Conservation (phyloP, 2,329 filamentous ascomycete genomes). For the Talaromyces sp. region DNA sequence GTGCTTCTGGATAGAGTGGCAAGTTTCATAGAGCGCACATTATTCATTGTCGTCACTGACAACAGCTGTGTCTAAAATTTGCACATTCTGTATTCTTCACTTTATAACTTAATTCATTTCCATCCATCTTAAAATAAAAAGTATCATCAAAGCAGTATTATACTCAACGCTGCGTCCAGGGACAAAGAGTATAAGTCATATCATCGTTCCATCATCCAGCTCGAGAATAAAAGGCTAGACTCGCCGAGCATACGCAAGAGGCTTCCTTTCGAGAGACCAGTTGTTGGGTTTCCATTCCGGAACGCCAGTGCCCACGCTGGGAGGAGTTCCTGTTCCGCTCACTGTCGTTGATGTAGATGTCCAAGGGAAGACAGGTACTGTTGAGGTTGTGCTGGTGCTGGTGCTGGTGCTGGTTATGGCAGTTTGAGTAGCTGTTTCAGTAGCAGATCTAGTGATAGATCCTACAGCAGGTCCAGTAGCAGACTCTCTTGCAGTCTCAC, state of each 20-base stretch:
- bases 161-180: neutral
- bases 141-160: neutral
- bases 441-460: neutral
- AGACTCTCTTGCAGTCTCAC: neutral
- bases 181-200: neutral
- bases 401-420: slow-evolving; percentile 1
- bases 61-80: too few species aligned
- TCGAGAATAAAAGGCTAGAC: neutral
- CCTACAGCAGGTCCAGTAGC: slow-evolving; percentile 1
- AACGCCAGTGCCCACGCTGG: neutral
- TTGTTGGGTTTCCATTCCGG: neutral
- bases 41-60: too few species aligned
- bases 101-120: too few species aligned
- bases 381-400: neutral
- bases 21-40: too few species aligned
- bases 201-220: neutral
- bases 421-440: too few species aligned
- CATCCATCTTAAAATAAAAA: too few species aligned
- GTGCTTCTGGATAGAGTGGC: too few species aligned
- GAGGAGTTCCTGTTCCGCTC: neutral
- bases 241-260: neutral
- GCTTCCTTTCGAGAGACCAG: slow-evolving; percentile 6
- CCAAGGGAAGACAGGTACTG: neutral
- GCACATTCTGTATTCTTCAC: too few species aligned
- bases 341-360: neutral